Evolutionary conservation across 75 land plant genomes (phyloP).

Genomic region (Picea glauca): DNA sequence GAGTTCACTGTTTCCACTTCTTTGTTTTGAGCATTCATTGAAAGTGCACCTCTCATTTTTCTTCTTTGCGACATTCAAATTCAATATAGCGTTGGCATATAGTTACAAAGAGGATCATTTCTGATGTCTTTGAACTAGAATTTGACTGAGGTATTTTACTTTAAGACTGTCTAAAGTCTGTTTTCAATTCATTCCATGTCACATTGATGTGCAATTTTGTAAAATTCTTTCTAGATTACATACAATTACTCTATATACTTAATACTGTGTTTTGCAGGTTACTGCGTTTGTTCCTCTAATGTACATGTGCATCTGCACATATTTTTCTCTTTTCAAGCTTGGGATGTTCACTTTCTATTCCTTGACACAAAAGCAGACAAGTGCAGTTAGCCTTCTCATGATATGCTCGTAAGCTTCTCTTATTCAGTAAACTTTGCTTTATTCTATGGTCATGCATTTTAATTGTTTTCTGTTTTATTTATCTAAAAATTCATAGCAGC

Average conservation of each 20-base stretch:
- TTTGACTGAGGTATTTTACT: neutral
- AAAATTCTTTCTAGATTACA: neutral
- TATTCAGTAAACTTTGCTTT: neutral
- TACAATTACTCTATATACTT: neutral
- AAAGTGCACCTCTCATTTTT: neutral
- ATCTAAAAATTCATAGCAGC: neutral
- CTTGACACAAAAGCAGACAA: conserved; percentile 89
- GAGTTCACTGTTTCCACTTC: neutral
- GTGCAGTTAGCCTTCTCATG: conserved; percentile 94
- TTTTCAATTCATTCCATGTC: neutral
- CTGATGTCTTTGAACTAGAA: neutral
- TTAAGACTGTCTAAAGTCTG: neutral
- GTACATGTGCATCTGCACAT: conserved; percentile 97
- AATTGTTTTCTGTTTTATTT: too few relatives aligned
- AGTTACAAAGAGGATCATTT: neutral
- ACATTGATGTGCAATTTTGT: neutral
- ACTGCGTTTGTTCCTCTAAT: conserved; percentile 82
- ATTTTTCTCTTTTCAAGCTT: conserved; percentile 92
- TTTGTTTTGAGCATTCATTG: neutral
- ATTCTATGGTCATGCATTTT: neutral
- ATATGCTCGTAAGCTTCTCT: conserved; percentile 89
- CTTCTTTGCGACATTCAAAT: neutral
- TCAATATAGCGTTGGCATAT: neutral
- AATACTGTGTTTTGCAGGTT: conserved; percentile 41
- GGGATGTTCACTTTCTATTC: conserved; percentile 99